Base-by-base conservation (phyloP, 2,329 filamentous ascomycete species). In the Aureobasidium sp. region DNA sequence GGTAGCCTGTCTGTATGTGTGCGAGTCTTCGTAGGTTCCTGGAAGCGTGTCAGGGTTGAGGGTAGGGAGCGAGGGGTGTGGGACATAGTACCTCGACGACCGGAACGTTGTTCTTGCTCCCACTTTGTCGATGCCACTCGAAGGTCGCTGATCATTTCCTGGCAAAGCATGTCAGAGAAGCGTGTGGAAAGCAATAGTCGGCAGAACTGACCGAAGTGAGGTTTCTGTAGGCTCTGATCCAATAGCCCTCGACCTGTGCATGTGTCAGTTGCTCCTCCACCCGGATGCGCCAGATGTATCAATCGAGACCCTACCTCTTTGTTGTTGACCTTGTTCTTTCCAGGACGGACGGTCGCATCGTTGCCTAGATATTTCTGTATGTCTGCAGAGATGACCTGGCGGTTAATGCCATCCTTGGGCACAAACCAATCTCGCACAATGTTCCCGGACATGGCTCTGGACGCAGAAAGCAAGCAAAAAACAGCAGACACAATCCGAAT, bases 301-400 rank as follows among this genome's bases (percentile, higher is more conserved):
- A 7, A 17, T 6, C 17, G 34, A 29, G 53, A 19, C 16, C 53
- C 34, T 48, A 55, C 56, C 56, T 58, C 53, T 44, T 56, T 44
- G 12, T 47, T 53, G 21, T 55, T 66, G 60, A 75, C 71, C 66
- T 73, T 66, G 61, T 72, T 67, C 54, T 73, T 69, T 44, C 74
- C 74, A 35, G 74, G 74, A 60, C 70, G 69, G 39, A 76, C 72
- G 54, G 74, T 72, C 44, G 74, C 74, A 67, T 77, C 74, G 57
- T 71, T 72, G 50, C 74, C 74, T 54, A 77, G 63, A 60, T 75
- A 76, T 61, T 73, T 69, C 64, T 75, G 73, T 60, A 77, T 76
- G 64, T 77, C 74, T 59, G 73, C 72, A 42, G 73, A 74, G 58
- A 77, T 76, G 64, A 77, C 74, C 64, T 75, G 70, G 61, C 74